Conservation (phyloP, 768 basidiomycete genomes). For the Pleurotus giganteus region DNA sequence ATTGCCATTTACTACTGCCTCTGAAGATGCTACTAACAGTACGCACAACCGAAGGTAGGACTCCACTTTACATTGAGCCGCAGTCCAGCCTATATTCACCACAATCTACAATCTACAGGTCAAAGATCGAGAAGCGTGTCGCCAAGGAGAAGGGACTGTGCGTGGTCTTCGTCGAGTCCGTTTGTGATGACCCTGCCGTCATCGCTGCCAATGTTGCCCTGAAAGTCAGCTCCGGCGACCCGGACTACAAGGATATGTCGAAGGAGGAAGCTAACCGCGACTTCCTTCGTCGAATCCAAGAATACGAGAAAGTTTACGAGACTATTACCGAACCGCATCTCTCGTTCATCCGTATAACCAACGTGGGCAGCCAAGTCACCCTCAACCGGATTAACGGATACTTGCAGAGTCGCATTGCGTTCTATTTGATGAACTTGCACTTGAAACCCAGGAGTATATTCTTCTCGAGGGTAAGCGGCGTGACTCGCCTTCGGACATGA, state of each 20-base stretch:
- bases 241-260: conserved; percentile 91
- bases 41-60: conserved; percentile 68
- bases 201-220: conserved; percentile 96
- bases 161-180: conserved; percentile 91
- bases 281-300: conserved; percentile 86
- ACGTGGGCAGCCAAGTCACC: conserved; percentile 89
- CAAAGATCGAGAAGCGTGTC: conserved; percentile 82
- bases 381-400: conserved; percentile 90
- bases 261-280: conserved; percentile 84
- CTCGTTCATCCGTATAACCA: conserved; percentile 87
- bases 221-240: conserved; percentile 95
- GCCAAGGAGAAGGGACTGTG: conserved; percentile 83
- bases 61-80: background rate
- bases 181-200: conserved; percentile 90
- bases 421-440: conserved; percentile 98
- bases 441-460: conserved; percentile 96
- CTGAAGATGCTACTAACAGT: conserved; percentile 92
- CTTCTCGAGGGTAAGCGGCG: conserved; percentile 76
- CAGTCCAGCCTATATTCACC: background rate
- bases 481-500: background rate
- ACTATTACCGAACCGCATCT: conserved; percentile 90
- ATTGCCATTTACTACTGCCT: background rate
- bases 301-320: conserved; percentile 95
- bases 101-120: conserved; percentile 39
- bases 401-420: conserved; percentile 93